A percentile compares a stretch with the other conserved stretches of the same genome.
Evolutionary conservation across 2,329 filamentous ascomycete genomes (phyloP).

Genomic region (Fusarium coicis): DNA sequence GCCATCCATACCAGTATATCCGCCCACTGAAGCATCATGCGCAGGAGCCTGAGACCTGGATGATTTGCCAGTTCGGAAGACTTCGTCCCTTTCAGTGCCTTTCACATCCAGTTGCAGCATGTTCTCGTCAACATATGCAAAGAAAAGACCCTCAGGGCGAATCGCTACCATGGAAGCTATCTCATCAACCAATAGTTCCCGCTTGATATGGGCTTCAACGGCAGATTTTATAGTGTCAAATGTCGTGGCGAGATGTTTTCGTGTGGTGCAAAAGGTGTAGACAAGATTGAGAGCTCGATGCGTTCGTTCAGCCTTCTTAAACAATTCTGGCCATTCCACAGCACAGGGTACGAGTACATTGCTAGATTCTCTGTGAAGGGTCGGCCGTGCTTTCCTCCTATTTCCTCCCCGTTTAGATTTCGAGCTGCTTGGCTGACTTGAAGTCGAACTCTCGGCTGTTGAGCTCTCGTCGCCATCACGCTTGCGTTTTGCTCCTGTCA

Average conservation of each 20-base stretch:
- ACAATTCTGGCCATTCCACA: slow-evolving; percentile 76
- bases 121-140: slow-evolving; percentile 86
- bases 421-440: slow-evolving; percentile 6
- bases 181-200: slow-evolving; percentile 77
- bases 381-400: slow-evolving; percentile 14
- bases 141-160: slow-evolving; percentile 81
- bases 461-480: slow-evolving; percentile 19
- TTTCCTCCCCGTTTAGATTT: slow-evolving; percentile 9
- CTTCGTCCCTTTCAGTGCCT: slow-evolving; percentile 72
- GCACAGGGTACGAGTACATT: slow-evolving; percentile 43
- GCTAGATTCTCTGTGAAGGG: slow-evolving; percentile 33
- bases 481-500: slow-evolving; percentile 37
- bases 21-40: slow-evolving; percentile 67
- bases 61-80: slow-evolving; percentile 63
- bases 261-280: slow-evolving; percentile 92
- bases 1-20: slow-evolving; percentile 61
- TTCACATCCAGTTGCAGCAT: slow-evolving; percentile 83
- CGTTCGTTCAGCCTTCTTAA: slow-evolving; percentile 78
- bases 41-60: slow-evolving; percentile 62
- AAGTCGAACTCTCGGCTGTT: slow-evolving; percentile 10
- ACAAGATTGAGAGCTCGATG: slow-evolving; percentile 91
- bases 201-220: slow-evolving; percentile 84
- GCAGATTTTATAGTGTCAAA: slow-evolving; percentile 87
- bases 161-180: slow-evolving; percentile 84
- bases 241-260: slow-evolving; percentile 91